These are phyloP conservation scores for Taxawa tesnikishii DNA, from an alignment of 2,329 filamentous ascomycete species.

Conservation along the genomic window DNA sequence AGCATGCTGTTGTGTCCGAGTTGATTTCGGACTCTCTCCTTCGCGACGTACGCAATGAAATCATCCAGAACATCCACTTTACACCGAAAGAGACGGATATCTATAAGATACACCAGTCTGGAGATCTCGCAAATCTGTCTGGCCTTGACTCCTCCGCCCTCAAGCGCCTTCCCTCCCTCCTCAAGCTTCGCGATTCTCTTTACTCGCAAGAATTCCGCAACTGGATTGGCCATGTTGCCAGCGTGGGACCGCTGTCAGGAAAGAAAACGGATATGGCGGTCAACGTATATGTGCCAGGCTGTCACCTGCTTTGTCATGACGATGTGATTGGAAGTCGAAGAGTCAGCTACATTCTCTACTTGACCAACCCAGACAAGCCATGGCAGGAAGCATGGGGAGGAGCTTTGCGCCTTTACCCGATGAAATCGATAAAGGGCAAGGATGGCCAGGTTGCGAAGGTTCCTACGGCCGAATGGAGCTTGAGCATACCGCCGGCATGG, in stretches of 20 bases:
- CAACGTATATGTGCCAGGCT: conserved; percentile 94
- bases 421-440: conserved; percentile 46
- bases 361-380: conserved; percentile 79
- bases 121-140: conserved; percentile 91
- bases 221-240: conserved; percentile 78
- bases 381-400: conserved; percentile 93
- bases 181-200: conserved; percentile 82
- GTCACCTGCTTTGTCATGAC: conserved; percentile 91
- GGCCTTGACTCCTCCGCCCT: conserved; percentile 80
- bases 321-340: conserved; percentile 96
- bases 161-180: conserved; percentile 75
- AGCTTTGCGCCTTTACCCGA: conserved; percentile 76
- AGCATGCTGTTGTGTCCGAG: conserved; percentile 77
- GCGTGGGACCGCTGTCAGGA: conserved; percentile 76
- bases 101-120: conserved; percentile 98
- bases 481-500: conserved; percentile 86
- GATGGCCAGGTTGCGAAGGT: conserved; percentile 64
- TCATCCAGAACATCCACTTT: conserved; percentile 79
- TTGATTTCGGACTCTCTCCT: conserved; percentile 73
- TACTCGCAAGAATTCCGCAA: conserved; percentile 84
- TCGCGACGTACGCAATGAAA: conserved; percentile 76
- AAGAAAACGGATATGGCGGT: conserved; percentile 98
- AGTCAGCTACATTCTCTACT: conserved; percentile 93
- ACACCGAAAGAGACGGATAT: conserved; percentile 99
- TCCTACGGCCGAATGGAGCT: conserved; percentile 63